phyloP scores from a whole-genome alignment of 257 asterid species.

The Solanum sparsipilum region DNA sequence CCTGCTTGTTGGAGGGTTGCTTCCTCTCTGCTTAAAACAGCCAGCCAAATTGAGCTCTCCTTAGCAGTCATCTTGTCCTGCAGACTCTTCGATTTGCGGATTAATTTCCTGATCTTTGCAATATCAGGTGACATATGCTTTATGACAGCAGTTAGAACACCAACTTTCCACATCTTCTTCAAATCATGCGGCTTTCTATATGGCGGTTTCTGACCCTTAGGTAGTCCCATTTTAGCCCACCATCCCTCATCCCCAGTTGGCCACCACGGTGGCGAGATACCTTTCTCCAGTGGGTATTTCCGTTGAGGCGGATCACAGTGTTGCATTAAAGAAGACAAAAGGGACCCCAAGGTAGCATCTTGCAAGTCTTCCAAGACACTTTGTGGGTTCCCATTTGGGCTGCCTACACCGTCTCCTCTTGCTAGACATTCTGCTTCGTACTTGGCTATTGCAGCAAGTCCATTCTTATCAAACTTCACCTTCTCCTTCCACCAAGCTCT shows the following conservation, averaged over 20 bases:
- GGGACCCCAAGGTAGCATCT: conserved; percentile 59
- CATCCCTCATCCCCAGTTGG: conserved; percentile 65
- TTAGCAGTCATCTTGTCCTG: conserved; percentile 95
- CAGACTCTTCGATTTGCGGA: conserved; percentile 65
- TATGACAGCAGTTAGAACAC: conserved; percentile 59
- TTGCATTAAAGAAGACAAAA: conserved; percentile 60
- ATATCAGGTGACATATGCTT: conserved; percentile 85
- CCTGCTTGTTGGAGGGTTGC: conserved; percentile 36
- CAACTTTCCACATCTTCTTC: conserved; percentile 69
- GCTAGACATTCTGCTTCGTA: conserved; percentile 39
- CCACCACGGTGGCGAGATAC: conserved; percentile 67
- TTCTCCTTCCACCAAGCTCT: conserved; percentile 83
- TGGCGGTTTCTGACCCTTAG: conserved; percentile 41
- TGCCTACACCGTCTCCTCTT: conserved; percentile 20
- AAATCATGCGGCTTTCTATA: conserved; percentile 67
- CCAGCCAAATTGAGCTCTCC: conserved; percentile 77
- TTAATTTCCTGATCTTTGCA: conserved; percentile 53
- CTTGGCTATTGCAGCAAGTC: conserved; percentile 62
- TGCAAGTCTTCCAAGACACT: conserved; percentile 43
- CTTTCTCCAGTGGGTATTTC: conserved; percentile 51
- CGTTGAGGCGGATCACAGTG: conserved; percentile 68
- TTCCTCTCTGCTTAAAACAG: conserved; percentile 68
- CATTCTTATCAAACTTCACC: conserved; percentile 54
- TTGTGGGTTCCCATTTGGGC: conserved; percentile 20
- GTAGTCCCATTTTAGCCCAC: conserved; percentile 44